Conservation (phyloP, 1,284 basidiomycete genomes). For the Grifola frondosa region DNA sequence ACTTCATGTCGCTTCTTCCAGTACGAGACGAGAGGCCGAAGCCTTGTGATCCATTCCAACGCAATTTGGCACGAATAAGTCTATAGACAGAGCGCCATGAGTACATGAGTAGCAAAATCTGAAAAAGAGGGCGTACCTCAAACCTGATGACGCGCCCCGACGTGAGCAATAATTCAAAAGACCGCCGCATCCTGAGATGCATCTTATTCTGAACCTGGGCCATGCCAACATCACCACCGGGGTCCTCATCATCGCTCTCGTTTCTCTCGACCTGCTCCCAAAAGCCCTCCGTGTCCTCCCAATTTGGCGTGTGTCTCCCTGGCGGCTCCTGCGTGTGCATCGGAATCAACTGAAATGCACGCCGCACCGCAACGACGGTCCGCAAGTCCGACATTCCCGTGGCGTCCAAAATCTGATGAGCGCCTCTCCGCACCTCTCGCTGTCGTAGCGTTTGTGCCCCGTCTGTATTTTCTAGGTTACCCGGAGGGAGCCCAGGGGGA, state of each 20-base stretch:
- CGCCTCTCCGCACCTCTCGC: conserved; percentile 60
- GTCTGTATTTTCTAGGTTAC: conserved; percentile 27
- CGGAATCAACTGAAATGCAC: conserved; percentile 54
- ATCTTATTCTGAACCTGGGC: conserved; percentile 42
- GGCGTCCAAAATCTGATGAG: conserved; percentile 64
- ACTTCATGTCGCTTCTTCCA: conserved; percentile 73
- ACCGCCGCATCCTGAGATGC: conserved; percentile 59
- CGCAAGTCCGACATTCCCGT: conserved; percentile 70
- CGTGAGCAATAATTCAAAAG: conserved; percentile 74
- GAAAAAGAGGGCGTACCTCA: conserved; percentile 51
- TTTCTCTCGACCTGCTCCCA: conserved; percentile 38
- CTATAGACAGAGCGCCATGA: conserved; percentile 33
- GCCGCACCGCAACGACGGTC: conserved; percentile 59
- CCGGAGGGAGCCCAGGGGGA: conserved; percentile 53
- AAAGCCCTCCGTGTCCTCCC: conserved; percentile 41
- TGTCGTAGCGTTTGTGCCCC: conserved; percentile 41
- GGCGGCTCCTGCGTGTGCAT: conserved; percentile 37
- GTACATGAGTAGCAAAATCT: neutral
- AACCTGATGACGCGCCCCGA: conserved; percentile 72
- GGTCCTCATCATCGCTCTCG: conserved; percentile 56
- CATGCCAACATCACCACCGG: conserved; percentile 66
- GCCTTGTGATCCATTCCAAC: conserved; percentile 76
- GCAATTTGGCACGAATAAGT: conserved; percentile 62
- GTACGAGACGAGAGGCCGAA: conserved; percentile 67
- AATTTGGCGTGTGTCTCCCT: conserved; percentile 22